Percentiles rank a stretch among this genome's conserved stretches.
Conservation (phyloP, 2,329 filamentous ascomycete species). For the Fusarium sp. region DNA sequence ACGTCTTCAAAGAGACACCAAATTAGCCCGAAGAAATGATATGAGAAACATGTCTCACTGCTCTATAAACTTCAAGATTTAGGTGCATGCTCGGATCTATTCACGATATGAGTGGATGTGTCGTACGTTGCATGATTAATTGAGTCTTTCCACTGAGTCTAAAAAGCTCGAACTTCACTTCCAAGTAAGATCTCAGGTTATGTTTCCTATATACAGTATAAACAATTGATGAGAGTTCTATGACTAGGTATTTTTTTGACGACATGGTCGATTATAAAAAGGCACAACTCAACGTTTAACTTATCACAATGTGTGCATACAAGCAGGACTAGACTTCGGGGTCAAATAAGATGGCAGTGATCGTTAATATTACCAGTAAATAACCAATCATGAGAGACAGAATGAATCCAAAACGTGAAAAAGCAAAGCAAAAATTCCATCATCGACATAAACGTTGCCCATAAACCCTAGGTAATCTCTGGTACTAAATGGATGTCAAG, state of each 20-base stretch:
- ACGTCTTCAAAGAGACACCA: neutral
- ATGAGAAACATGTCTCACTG: too few relatives aligned
- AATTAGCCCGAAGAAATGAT: too few relatives aligned
- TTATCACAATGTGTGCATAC: neutral
- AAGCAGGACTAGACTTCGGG: neutral
- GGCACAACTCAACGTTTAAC: neutral
- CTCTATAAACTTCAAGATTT: too few relatives aligned
- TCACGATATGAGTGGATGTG: too few relatives aligned
- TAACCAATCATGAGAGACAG: neutral
- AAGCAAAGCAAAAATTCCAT: neutral
- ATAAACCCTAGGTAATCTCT: slow-evolving; percentile 9
- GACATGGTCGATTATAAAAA: neutral
- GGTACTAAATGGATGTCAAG: slow-evolving; percentile 15
- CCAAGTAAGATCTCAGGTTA: neutral
- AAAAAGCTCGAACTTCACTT: too few relatives aligned
- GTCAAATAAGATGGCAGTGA: neutral
- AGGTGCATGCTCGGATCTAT: too few relatives aligned
- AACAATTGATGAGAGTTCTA: neutral
- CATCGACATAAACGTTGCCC: slow-evolving; percentile 7
- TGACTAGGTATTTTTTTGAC: neutral
- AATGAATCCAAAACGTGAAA: neutral
- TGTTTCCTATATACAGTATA: neutral
- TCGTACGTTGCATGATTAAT: too few relatives aligned
- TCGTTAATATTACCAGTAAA: neutral
- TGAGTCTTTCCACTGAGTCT: too few relatives aligned